Base-by-base conservation (phyloP, 495 filamentous ascomycete genomes). In the Choiromyces venosus region DNA sequence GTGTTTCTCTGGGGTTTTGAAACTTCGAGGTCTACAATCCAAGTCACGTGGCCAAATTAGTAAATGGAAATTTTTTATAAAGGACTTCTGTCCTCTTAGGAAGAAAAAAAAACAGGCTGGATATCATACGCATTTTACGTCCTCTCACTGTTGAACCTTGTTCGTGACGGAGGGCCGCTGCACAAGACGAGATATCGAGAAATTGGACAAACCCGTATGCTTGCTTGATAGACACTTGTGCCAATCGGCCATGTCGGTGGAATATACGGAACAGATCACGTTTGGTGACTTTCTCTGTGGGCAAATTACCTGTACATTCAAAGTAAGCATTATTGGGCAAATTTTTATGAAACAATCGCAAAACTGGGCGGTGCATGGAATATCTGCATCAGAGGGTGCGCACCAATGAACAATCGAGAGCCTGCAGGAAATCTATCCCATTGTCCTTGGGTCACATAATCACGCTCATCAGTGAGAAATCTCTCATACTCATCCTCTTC, bases 131-230 rank as follows among this genome's bases (percentile, higher is more conserved):
- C 80, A 99, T 96, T 83, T 91, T 93, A 70, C 93, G 88, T 25
- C 93, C 94, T 80, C 91, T 87, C 9, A 97, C 86, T 35, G 91
- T 84, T 35, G 87, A 87, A 6, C 91, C 92, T 83, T 98, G 92
- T 74, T 97, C 90, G 6, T 84, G 84, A 36, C 91, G 86, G 72
- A 97, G 86, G 19, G 94, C 93, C 37, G 85, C 84, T 73, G 87
- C 85, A 76, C 93, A 95, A 76, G 93, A 89, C 18, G 84, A 84
- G 5, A 88, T 83, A 44, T 93, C 92, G 70, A 96, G 86, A 74
- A 94, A 99, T 81, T 99, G 95, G 56, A 97, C 93, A 79, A 99
- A 99, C 5, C 95, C 95, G 83, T 97, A 99, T 2, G 93, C 93
- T 82, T 94, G 92, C 80, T 98, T 98, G 79, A 99, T 92, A 2